Percentiles rank a stretch among this genome's conserved stretches.
These are phyloP conservation scores for Clavispora fructus DNA, from an alignment of 805 yeast genomes.

Conservation along the genomic window DNA sequence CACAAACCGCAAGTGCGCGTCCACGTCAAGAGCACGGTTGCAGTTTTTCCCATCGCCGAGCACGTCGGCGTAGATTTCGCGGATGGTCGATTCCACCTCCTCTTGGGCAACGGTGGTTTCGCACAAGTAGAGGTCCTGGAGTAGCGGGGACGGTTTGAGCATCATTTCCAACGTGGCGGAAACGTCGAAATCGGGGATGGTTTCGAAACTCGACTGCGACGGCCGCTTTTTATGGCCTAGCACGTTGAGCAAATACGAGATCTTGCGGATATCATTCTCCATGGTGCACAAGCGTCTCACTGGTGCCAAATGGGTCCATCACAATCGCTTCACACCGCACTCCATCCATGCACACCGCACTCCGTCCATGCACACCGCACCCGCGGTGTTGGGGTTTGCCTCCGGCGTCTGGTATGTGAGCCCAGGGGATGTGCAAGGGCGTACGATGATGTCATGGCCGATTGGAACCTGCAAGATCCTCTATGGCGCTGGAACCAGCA, in stretches of 20 bases:
- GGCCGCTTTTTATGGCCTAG: conserved; percentile 2
- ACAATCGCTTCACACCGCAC: neutral
- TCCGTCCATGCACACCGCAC: neutral
- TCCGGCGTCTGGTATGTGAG: no score
- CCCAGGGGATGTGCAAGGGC: no score
- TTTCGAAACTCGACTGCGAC: conserved; percentile 12
- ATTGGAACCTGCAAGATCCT: no score
- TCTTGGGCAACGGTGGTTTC: conserved; percentile 34
- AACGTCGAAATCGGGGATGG: conserved; percentile 8
- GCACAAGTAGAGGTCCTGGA: conserved; percentile 21
- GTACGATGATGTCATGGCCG: no score
- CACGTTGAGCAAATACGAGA: conserved; percentile 8
- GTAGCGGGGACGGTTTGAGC: conserved; percentile 9
- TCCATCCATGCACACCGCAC: neutral
- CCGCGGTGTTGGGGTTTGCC: no score
- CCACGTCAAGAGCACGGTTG: conserved; percentile 5
- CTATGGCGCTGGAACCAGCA: no score
- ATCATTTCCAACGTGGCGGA: conserved; percentile 4
- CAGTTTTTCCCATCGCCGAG: conserved; percentile 5
- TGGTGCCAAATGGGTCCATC: neutral
- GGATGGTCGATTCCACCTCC: conserved; percentile 24
- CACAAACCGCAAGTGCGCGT: conserved; percentile 42
- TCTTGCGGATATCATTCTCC: conserved; percentile 1
- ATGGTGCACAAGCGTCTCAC: neutral
- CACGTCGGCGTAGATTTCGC: conserved; percentile 23